Base-by-base conservation (phyloP, 1,284 basidiomycete genomes). In the Mycosarcoma maydis region DNA sequence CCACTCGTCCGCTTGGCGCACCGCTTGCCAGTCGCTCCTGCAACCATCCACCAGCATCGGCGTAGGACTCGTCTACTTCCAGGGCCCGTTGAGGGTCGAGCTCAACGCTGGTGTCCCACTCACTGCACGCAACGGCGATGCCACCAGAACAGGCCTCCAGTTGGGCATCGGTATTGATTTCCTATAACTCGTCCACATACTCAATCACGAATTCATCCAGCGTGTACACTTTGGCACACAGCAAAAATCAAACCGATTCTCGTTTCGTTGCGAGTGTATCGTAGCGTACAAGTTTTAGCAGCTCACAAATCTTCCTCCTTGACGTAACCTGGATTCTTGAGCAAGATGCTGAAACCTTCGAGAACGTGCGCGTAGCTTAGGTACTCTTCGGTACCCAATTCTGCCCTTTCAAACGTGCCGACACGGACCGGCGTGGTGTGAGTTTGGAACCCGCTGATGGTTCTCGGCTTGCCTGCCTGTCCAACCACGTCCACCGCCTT, bases 361-460 rank as follows among this genome's bases (percentile, higher is more conserved):
- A 78, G 52, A 3, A 80, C 71, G 73, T 89, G 88, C 44, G 89
- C 87, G 82, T 91, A 99, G 9, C 93, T 90, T 77, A 98, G 91
- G 83, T 87, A 98, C 84, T 98, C 95, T 82, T 98, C 96, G 26
- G 94, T 98, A 16, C 92, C 96, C 73, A 98, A 84, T 84, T 98
- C 96, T 4, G 92, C 94, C 41, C 96, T 87, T 80, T 98, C 95
- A 14, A 89, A 91, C 52, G 93, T 95, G 3, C 92, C 94, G 53
- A 98, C 84, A 44, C 96, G 89, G 42, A 98, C 95, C 0, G 96
- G 96, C 40, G 94, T 94, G 73, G 91, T 90, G 83, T 98, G 93
- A 23, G 96, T 98, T 84, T 97, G 77, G 62, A 80, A 80, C 42
- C 73, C 80, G 17, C 75, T 75, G 51, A 82, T 82, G n/a, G 78